Base-by-base conservation (phyloP, 2,329 filamentous ascomycete species). In the Fusarium humuli region DNA sequence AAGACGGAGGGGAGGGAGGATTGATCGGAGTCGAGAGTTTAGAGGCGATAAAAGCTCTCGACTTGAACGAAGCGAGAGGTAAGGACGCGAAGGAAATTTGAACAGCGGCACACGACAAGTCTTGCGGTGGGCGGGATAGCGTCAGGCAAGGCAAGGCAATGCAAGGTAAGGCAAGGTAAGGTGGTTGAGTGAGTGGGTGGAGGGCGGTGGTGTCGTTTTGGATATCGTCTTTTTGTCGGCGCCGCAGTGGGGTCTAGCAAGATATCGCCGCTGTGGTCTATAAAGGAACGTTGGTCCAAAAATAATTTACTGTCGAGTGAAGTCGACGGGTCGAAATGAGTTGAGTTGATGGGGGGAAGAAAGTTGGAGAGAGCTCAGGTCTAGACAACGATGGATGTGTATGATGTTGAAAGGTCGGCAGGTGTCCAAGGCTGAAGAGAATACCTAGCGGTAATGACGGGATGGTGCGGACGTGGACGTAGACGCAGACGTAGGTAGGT, bases 211-310 rank as follows among this genome's bases (percentile, higher is more conserved):
- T 63, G 70, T 75, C 69, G 72, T 71, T 71, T 67, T 72, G 55
- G 65, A 70, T 72, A 65, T 70, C 57, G 64, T 71, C 60, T 69
- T 71, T 67, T 71, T 71, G 65, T 66, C 68, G 68, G 53, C 68
- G 68, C 68, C 69, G 69, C 61, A 55, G 69, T 71, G 69, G 69
- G 68, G 67, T 70, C 64, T 57, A 68, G 52, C 68, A 69, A 59
- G 64, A 71, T 71, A 65, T 71, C 55, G 65, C 69, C 57, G 65
- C 57, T 46, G 68, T 62, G 42, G 54, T 66, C 62, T 66, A 61
- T 58, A 55, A 47, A 52, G 61, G 49, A 57, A 55, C 58, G 44
- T 64, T 65, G 44, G 67, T 66, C 69, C 60, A 71, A 71, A 65
- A 64, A 48, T 53, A 47, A 45, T 52, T 37, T 54, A 42, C 48